A percentile compares a stretch with the other conserved stretches of the same genome.
Evolutionary conservation across 768 basidiomycete species (phyloP).

Genomic region (Mycena olivaceomarginata): DNA sequence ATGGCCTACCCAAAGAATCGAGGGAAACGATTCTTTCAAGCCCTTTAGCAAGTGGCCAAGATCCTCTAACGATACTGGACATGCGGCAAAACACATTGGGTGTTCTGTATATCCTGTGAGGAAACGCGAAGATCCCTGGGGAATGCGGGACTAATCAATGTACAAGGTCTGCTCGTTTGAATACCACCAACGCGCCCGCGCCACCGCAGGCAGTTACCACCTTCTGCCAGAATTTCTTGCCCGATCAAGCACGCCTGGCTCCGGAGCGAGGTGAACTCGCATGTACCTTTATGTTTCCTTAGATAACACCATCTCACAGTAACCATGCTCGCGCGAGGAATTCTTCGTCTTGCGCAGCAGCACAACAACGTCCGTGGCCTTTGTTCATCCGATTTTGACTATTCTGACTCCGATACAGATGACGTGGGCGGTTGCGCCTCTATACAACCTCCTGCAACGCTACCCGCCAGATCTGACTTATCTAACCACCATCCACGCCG

Average conservation of each 20-base stretch:
- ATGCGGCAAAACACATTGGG: conserved; percentile 76
- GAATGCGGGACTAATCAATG: background rate
- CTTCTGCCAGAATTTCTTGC: conserved; percentile 80
- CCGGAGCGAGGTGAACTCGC: conserved; percentile 76
- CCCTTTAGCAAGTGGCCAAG: conserved; percentile 74
- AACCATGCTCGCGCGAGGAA: conserved; percentile 78
- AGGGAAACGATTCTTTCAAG: conserved; percentile 75
- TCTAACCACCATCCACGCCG: conserved; percentile 82
- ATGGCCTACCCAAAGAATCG: conserved; percentile 72
- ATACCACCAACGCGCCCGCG: conserved; percentile 58
- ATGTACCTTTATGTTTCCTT: background rate
- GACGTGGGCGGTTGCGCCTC: conserved; percentile 71
- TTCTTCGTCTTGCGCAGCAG: conserved; percentile 69
- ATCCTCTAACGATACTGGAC: conserved; percentile 79
- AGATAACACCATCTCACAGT: conserved; percentile 62
- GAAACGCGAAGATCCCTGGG: conserved; percentile 18
- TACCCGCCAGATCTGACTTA: conserved; percentile 75
- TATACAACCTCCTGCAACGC: conserved; percentile 76
- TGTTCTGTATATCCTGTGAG: conserved; percentile 85
- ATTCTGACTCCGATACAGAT: conserved; percentile 49
- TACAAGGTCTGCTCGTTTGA: conserved; percentile 76
- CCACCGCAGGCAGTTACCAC: conserved; percentile 66
- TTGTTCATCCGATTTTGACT: background rate
- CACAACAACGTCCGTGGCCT: conserved; percentile 68
- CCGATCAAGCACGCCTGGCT: conserved; percentile 78